Conservation (phyloP, 2,329 filamentous ascomycete genomes). For the Colletotrichum lindemuthianum region DNA sequence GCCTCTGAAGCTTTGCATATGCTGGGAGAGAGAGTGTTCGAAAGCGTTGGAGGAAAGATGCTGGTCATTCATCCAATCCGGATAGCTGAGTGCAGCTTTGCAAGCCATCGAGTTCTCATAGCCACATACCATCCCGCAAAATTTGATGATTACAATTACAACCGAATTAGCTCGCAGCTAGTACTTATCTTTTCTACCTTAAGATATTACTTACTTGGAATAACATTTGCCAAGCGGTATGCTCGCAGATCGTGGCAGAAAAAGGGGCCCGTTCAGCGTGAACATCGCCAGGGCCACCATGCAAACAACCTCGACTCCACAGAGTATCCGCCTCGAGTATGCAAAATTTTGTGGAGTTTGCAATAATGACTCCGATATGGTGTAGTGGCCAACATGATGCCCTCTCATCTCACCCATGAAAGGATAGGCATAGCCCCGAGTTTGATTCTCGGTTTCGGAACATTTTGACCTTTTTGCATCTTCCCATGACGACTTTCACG, state of each 20-base stretch:
- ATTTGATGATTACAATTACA: too few relatives aligned
- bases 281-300: neutral
- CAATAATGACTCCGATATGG: conserved; percentile 24
- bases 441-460: conserved; percentile 35
- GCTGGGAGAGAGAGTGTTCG: too few relatives aligned
- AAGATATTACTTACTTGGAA: too few relatives aligned
- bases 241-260: neutral
- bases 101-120: too few relatives aligned
- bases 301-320: conserved; percentile 7
- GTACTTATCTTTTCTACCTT: too few relatives aligned
- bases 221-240: neutral
- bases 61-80: too few relatives aligned
- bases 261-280: neutral
- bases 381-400: conserved; percentile 34
- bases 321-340: neutral
- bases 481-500: neutral
- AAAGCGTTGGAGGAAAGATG: too few relatives aligned
- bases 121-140: too few relatives aligned
- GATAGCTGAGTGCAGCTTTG: too few relatives aligned
- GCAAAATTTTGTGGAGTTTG: neutral
- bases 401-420: conserved; percentile 17
- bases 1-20: too few relatives aligned
- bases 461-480: neutral
- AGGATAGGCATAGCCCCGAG: conserved; percentile 34
- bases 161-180: too few relatives aligned